These are phyloP conservation scores for Penicillium freii DNA, from an alignment of 2,329 filamentous ascomycete genomes.

Conservation along the genomic window DNA sequence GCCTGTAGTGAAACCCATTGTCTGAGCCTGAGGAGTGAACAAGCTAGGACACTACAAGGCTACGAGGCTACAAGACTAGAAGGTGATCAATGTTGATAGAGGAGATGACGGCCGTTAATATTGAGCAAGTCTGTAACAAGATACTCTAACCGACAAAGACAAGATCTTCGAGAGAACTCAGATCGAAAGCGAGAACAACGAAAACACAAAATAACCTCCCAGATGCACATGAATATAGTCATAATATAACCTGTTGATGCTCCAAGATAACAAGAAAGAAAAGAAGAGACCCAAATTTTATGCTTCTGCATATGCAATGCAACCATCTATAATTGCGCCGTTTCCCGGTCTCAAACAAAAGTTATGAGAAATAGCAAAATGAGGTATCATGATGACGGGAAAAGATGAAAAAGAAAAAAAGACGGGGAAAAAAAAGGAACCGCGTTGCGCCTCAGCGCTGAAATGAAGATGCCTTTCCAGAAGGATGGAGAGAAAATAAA, in stretches of 20 bases:
- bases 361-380: conserved; percentile 15
- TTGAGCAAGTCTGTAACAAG: conserved; percentile 12
- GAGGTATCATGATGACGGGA: conserved; percentile 23
- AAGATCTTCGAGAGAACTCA: neutral
- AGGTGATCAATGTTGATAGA: neutral
- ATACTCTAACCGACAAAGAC: conserved; percentile 13
- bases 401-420: conserved; percentile 6
- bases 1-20: neutral
- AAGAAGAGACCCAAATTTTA: conserved; percentile 23
- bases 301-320: conserved; percentile 35
- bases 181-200: conserved; percentile 2
- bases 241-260: conserved; percentile 32
- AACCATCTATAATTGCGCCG: conserved; percentile 41
- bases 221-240: conserved; percentile 37
- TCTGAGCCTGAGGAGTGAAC: neutral
- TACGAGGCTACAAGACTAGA: neutral
- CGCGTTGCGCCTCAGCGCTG: conserved; percentile 4
- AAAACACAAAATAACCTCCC: conserved; percentile 32
- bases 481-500: conserved; percentile 12
- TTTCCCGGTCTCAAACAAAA: conserved; percentile 22
- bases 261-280: conserved; percentile 22
- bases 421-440: conserved; percentile 5
- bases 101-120: conserved; percentile 10
- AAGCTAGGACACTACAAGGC: neutral
- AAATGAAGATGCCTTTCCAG: conserved; percentile 17